Evolutionary conservation across 352 stramenopile genomes (phyloP), one percentile per base, ranked within the genome.

Genomic region (Pythium sp.): DNA sequence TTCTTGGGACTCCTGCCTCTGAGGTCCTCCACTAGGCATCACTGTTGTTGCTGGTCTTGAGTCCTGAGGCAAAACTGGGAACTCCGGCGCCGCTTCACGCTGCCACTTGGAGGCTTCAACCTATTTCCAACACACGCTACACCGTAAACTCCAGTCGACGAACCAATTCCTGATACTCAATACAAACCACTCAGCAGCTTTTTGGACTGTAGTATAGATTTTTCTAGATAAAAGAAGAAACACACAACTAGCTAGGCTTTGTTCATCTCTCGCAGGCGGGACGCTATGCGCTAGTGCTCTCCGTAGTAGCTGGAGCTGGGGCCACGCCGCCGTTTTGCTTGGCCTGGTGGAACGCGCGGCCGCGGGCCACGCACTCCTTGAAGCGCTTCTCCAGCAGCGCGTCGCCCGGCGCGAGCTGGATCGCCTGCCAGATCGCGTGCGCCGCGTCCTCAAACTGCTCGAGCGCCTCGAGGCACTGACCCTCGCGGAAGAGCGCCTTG

Each of bases 401-500:
- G 70, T 94, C 82, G 38, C 87, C 81, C 5, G 86, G 86, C 28
- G 86, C 81, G 59, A 92, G 69, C 57, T 92, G 84, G 53, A 94
- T 89, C 18, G 86, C 86, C 26, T 74, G 72, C 84, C 84, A 94
- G 76, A 92, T 85, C 3, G 84, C 80, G 30, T 76, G 84, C 4
- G 87, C 87, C 6, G 87, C 84, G 53, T 94, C 87, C 68, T 94
- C 87, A 59, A 77, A 94, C 14, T 89, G 72, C 56, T 78, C 74
- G 22, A 95, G 76, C 34, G 83, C 78, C 59, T 95, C 87, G 15
- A 95, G 73, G 65, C 85, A 93, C 79, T 95, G 85, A 18, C 85
- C 85, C 70, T 95, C 87, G n/a, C 87, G 85, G 73, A 91, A 95
- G 47, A 89, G 73, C 32, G 87, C 85, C 73, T 95, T 95, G 58